Conservation (phyloP, 441 rosid genomes). For the Gossypium laxum region DNA sequence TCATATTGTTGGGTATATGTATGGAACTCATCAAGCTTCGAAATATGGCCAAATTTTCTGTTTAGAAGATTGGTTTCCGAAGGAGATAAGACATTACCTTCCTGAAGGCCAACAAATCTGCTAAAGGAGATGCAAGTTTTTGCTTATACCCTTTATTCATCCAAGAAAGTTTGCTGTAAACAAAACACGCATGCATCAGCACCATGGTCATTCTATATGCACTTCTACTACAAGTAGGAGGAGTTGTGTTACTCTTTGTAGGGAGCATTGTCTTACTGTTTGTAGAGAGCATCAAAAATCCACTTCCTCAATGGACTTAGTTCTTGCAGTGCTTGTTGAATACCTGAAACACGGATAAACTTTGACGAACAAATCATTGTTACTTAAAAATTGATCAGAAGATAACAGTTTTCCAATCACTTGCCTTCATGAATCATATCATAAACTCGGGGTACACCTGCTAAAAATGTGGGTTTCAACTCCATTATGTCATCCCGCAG, state of each 20-base stretch:
- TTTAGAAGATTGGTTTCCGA: background rate
- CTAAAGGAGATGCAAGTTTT: constrained; percentile 63
- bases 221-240: background rate
- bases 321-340: constrained; percentile 52
- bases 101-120: constrained; percentile 85
- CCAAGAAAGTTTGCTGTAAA: constrained; percentile 72
- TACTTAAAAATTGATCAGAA: constrained; percentile 6
- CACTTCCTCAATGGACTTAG: constrained; percentile 57
- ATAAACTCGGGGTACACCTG: constrained; percentile 87
- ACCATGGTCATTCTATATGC: background rate
- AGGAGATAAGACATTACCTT: constrained; percentile 41
- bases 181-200: constrained; percentile 6
- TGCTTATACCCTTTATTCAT: constrained; percentile 79
- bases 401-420: constrained; percentile 8
- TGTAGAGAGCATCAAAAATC: constrained; percentile 59
- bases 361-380: background rate
- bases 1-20: constrained; percentile 2
- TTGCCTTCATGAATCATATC: constrained; percentile 78
- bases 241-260: constrained; percentile 40
- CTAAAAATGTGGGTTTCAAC: constrained; percentile 74
- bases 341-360: constrained; percentile 30
- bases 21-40: background rate
- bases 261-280: constrained; percentile 36
- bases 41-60: background rate
- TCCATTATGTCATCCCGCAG: constrained; percentile 73